Evolutionary conservation across 176 grass and related monocot species (phyloP).

Genomic region (Carex parvula): DNA sequence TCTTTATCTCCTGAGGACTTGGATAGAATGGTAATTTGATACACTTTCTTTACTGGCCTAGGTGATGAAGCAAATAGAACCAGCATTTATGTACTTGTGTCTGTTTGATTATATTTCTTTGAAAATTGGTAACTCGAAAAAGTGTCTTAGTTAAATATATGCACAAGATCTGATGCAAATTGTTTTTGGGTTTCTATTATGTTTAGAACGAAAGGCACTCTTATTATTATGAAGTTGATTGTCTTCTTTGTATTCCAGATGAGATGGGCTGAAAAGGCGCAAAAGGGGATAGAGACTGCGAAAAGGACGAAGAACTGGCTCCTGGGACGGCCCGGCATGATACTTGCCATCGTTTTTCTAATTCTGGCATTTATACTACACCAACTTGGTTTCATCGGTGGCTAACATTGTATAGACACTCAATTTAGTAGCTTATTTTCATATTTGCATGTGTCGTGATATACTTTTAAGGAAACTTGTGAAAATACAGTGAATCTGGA

Average conservation of each 20-base stretch:
- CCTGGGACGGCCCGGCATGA: constrained; percentile 66
- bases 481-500: not conserved
- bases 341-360: constrained; percentile 73
- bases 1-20: constrained; percentile 80
- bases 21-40: constrained; percentile 78
- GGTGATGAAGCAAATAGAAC: not conserved
- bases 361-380: constrained; percentile 78
- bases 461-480: constrained; percentile 3
- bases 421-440: not conserved
- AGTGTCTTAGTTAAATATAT: too few relatives aligned
- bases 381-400: constrained; percentile 71
- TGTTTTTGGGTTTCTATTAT: not conserved
- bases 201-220: not conserved
- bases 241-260: constrained; percentile 51
- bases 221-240: not conserved
- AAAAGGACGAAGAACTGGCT: constrained; percentile 96
- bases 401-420: constrained; percentile 32
- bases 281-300: constrained; percentile 54
- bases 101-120: not conserved
- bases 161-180: not conserved
- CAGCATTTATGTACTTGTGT: not conserved
- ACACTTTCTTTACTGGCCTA: not conserved
- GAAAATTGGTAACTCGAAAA: not conserved
- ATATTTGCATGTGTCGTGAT: not conserved
- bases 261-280: constrained; percentile 77